Percentiles rank a stretch among this genome's conserved stretches.
Conservation (phyloP, 441 rosid species). For the Jatropha podagrica region DNA sequence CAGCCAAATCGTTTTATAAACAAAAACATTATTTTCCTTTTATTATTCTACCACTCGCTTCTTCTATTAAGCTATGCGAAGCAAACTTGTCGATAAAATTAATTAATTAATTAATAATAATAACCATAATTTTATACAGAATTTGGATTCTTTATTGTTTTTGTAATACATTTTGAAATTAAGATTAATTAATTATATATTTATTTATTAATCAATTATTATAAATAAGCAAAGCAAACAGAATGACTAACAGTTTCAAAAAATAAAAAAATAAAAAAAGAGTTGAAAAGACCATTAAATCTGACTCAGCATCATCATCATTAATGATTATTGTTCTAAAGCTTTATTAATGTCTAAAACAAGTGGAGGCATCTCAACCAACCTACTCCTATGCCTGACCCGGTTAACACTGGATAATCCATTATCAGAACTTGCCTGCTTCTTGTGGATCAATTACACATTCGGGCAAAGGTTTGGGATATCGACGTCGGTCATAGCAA, state of each 20-base stretch:
- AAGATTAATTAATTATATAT: no score
- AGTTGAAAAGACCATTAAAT: neutral
- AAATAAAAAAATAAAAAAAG: neutral
- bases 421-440: neutral
- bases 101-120: no score
- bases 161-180: no score
- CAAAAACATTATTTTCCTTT: no score
- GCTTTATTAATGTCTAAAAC: neutral
- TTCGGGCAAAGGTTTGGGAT: conserved; percentile 45
- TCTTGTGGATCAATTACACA: conserved; percentile 18
- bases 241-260: neutral
- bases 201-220: no score
- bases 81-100: no score
- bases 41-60: no score
- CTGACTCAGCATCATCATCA: neutral
- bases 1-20: neutral
- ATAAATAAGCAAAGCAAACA: neutral
- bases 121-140: no score
- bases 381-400: no score
- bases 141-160: no score
- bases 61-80: no score
- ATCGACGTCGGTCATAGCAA: conserved; percentile 49
- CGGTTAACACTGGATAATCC: no score
- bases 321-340: neutral
- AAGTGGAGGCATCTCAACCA: neutral